These are phyloP conservation scores for Trichoderma gracile DNA, from an alignment of 2,329 filamentous ascomycete genomes.

Conservation along the genomic window DNA sequence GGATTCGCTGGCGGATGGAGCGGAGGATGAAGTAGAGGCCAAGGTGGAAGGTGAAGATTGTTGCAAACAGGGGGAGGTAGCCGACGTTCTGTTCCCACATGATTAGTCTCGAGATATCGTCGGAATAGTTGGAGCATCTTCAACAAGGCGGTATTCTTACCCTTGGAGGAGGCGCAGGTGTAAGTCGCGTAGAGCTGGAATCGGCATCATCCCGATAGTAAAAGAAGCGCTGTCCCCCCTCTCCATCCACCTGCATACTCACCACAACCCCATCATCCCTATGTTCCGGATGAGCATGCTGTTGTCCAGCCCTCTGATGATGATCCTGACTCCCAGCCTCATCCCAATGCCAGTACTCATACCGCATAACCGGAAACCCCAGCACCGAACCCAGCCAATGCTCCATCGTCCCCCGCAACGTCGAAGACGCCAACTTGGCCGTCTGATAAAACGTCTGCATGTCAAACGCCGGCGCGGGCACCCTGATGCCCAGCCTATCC, in stretches of 20 bases:
- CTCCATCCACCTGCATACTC: constrained; percentile 15
- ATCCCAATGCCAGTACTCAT: background rate
- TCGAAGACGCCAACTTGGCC: constrained; percentile 10
- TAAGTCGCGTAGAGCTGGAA: background rate
- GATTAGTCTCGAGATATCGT: background rate
- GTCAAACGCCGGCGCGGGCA: background rate
- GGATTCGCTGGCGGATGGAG: constrained; percentile 16
- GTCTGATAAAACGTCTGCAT: constrained; percentile 18
- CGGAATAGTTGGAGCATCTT: too few species aligned
- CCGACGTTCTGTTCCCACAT: background rate
- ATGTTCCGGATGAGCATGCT: background rate
- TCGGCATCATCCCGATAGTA: constrained; percentile 6
- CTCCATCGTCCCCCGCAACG: constrained; percentile 20
- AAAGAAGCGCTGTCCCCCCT: constrained; percentile 10
- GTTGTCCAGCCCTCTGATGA: background rate
- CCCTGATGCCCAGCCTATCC: background rate
- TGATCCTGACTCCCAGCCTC: background rate
- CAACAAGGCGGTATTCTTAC: background rate
- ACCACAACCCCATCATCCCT: background rate
- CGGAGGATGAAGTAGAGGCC: constrained; percentile 18
- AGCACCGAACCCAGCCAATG: constrained; percentile 20
- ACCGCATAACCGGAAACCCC: background rate
- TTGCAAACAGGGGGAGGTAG: constrained; percentile 14
- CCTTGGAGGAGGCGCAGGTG: background rate
- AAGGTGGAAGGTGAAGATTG: constrained; percentile 26